Conservation (phyloP, 306 rosid species). For the Inga oerstediana region DNA sequence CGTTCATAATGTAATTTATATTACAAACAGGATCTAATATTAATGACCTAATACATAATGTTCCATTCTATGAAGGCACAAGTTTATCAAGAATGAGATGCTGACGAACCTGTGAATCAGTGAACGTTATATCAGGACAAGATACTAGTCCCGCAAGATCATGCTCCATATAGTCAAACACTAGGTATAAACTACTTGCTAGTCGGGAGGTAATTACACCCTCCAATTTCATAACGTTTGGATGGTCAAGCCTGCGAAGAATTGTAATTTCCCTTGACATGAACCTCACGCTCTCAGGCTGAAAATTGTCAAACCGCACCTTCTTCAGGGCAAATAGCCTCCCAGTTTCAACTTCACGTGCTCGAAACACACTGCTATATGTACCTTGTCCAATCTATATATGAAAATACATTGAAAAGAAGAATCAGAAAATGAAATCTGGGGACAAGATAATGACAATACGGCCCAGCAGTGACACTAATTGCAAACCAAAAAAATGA, state of each 20-base stretch:
- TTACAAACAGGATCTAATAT: too few species aligned
- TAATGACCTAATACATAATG: not conserved
- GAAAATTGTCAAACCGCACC: conserved; percentile 89
- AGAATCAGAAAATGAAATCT: not conserved
- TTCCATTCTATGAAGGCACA: not conserved
- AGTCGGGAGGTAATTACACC: conserved; percentile 78
- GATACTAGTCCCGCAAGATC: conserved; percentile 97
- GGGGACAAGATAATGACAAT: not conserved
- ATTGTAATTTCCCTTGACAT: conserved; percentile 95
- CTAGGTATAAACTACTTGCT: conserved; percentile 90
- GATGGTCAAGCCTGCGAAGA: conserved; percentile 92
- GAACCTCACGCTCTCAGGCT: conserved; percentile 90
- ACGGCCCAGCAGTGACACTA: not conserved
- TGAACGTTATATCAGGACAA: conserved; percentile 65
- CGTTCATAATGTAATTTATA: too few species aligned
- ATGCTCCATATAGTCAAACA: conserved; percentile 98
- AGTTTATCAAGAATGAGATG: conserved; percentile 18
- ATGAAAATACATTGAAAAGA: not conserved
- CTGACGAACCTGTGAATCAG: conserved; percentile 69
- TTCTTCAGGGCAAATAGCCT: conserved; percentile 88
- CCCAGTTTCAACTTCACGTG: conserved; percentile 83
- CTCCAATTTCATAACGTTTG: conserved; percentile 92
- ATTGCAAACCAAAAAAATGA: not conserved
- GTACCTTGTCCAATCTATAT: conserved; percentile 97
- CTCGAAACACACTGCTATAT: conserved; percentile 94